phyloP scores from a whole-genome alignment of 31 red algal species.

The Endocladia muricata region DNA sequence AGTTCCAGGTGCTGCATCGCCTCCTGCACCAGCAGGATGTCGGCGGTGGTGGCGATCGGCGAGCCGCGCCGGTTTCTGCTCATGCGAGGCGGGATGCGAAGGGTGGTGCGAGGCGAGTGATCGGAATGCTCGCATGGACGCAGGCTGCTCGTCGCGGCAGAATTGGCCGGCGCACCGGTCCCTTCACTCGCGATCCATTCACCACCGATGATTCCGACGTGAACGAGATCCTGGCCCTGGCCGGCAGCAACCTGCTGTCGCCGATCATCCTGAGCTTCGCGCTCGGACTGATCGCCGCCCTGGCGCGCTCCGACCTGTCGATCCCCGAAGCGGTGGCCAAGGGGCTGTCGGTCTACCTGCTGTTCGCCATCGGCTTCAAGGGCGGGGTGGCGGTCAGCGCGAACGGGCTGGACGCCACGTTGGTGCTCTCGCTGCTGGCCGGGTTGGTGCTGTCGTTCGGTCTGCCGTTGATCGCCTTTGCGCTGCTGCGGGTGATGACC shows the following conservation, averaged over 20 bases:
- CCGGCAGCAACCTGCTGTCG: not conserved
- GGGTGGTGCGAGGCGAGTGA: too few relatives aligned
- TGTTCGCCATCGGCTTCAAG: constrained; percentile 5
- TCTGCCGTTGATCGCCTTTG: not conserved
- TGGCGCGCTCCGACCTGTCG: not conserved
- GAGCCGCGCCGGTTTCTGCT: too few relatives aligned
- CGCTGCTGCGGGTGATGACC: not conserved
- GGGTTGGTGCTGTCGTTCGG: not conserved
- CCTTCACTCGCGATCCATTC: too few relatives aligned
- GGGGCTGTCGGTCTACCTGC: not conserved
- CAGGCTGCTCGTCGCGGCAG: too few relatives aligned
- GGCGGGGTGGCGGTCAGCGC: not conserved
- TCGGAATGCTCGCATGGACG: too few relatives aligned
- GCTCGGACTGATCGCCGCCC: not conserved
- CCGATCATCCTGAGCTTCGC: not conserved
- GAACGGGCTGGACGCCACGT: not conserved
- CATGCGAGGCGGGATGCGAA: too few relatives aligned
- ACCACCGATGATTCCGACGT: too few relatives aligned
- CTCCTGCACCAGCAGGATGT: too few relatives aligned
- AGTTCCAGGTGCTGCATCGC: too few relatives aligned
- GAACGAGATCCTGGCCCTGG: not conserved
- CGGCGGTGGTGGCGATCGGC: too few relatives aligned
- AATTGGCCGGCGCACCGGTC: too few relatives aligned
- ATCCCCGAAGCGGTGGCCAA: not conserved
- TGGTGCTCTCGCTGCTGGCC: not conserved